These are phyloP conservation scores for Lavandula angustifolia DNA, from an alignment of 257 asterid species.

Conservation along the genomic window DNA sequence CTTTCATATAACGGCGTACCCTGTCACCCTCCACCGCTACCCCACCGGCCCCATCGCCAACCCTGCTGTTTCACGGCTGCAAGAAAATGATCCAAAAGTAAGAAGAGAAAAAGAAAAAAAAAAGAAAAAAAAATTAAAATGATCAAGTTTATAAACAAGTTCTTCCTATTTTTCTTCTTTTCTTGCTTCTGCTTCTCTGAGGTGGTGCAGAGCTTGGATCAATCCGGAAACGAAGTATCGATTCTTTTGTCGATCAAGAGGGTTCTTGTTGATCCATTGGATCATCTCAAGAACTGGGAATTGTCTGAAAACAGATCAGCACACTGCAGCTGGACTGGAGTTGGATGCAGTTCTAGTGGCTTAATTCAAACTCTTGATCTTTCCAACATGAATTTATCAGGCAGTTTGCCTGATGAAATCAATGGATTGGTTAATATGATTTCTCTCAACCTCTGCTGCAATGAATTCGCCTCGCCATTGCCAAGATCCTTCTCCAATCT, in stretches of 20 bases:
- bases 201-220: slow-evolving; percentile 10
- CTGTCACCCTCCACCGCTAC: slow-evolving; percentile 26
- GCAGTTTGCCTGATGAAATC: slow-evolving; percentile 49
- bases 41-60: slow-evolving; percentile 38
- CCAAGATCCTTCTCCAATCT: slow-evolving; percentile 55
- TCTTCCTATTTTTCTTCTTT: slow-evolving; percentile 33
- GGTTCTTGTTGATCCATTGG: slow-evolving; percentile 56
- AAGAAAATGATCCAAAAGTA: slow-evolving; percentile 35
- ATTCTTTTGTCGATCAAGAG: slow-evolving; percentile 52
- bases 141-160: slow-evolving; percentile 36
- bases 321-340: slow-evolving; percentile 73
- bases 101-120: background rate
- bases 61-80: slow-evolving; percentile 9
- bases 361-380: slow-evolving; percentile 56
- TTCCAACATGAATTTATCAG: slow-evolving; percentile 68
- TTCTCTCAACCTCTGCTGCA: slow-evolving; percentile 52
- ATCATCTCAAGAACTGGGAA: slow-evolving; percentile 54
- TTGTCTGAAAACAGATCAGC: slow-evolving; percentile 34
- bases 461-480: slow-evolving; percentile 57
- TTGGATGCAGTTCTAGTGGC: slow-evolving; percentile 58
- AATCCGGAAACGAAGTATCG: slow-evolving; percentile 37
- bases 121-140: slow-evolving; percentile 23
- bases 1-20: slow-evolving; percentile 29
- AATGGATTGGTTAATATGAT: slow-evolving; percentile 39
- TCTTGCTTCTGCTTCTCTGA: slow-evolving; percentile 26